Evolutionary conservation across 108 stramenopile species (phyloP).

Genomic region (Nitzschia sp.): DNA sequence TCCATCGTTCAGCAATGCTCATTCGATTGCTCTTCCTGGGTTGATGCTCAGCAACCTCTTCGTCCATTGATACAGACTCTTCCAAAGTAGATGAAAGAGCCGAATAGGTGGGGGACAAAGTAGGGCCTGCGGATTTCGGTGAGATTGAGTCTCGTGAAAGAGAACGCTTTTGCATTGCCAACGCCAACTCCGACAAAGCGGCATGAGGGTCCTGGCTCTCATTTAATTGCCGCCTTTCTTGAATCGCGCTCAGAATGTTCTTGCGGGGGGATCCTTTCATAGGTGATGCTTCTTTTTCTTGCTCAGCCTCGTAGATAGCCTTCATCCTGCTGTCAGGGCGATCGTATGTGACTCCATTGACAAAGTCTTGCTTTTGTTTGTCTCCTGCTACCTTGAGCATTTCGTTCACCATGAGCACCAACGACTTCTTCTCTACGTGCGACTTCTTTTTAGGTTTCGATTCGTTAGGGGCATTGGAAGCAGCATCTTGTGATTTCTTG

Average conservation of each 20-base stretch:
- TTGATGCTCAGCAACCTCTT: neutral
- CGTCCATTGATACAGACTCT: neutral
- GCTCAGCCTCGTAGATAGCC: conserved; percentile 67
- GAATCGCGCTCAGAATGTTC: conserved; percentile 28
- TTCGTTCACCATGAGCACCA: conserved; percentile 73
- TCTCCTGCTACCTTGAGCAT: conserved; percentile 70
- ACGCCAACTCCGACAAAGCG: conserved; percentile 29
- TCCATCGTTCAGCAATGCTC: conserved; percentile 28
- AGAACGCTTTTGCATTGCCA: conserved; percentile 11
- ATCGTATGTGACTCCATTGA: conserved; percentile 54
- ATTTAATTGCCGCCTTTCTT: conserved; percentile 9
- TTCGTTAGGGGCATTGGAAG: conserved; percentile 14
- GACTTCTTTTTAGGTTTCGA: conserved; percentile 22
- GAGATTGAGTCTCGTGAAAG: conserved; percentile 8
- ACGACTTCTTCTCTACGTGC: conserved; percentile 38
- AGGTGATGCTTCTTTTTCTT: neutral
- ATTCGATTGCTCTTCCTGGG: conserved; percentile 10
- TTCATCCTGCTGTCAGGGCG: conserved; percentile 57
- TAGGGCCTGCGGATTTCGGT: neutral
- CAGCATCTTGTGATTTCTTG: conserved; percentile 17
- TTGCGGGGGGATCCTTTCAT: conserved; percentile 1
- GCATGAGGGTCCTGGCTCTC: conserved; percentile 15
- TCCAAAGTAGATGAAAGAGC: no score
- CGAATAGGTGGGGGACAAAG: neutral
- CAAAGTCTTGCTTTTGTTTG: conserved; percentile 60